Evolutionary conservation across 2,329 filamentous ascomycete genomes (phyloP).

Genomic region (Penicillium sp.): DNA sequence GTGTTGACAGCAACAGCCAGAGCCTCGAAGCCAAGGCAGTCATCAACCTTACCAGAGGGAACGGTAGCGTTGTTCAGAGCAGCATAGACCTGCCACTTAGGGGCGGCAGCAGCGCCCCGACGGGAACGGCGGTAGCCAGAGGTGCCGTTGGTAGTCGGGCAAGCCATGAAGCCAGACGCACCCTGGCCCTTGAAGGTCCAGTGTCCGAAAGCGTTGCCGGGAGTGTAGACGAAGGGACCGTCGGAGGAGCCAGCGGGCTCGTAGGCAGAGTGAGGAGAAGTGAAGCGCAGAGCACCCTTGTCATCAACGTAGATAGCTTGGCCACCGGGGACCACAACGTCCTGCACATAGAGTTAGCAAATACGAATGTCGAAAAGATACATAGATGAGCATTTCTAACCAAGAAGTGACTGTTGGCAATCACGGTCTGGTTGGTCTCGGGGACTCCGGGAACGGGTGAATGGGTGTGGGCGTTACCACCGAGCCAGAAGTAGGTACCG

Average conservation of each 20-base stretch:
- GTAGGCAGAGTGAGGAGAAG: constrained; percentile 52
- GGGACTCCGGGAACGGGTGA: constrained; percentile 43
- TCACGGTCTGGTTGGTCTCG: constrained; percentile 46
- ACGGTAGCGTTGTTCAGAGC: constrained; percentile 36
- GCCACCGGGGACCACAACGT: constrained; percentile 58
- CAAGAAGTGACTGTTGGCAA: constrained; percentile 38
- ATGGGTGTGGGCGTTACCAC: constrained; percentile 45
- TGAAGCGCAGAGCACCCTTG: constrained; percentile 55
- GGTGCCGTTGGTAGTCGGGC: constrained; percentile 27
- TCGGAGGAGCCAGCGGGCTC: constrained; percentile 50
- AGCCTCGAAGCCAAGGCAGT: constrained; percentile 39
- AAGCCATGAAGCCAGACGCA: constrained; percentile 42
- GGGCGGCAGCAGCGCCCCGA: constrained; percentile 9
- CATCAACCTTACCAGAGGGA: constrained; percentile 34
- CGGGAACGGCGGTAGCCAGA: constrained; percentile 2
- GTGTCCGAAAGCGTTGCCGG: constrained; percentile 21
- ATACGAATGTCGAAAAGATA: background rate
- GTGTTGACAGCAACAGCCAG: constrained; percentile 25
- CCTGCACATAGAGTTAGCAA: constrained; percentile 28
- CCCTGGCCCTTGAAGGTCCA: constrained; percentile 32
- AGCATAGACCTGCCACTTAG: constrained; percentile 40
- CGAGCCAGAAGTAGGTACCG: constrained; percentile 49
- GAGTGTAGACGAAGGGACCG: constrained; percentile 48
- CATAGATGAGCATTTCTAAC: constrained; percentile 19
- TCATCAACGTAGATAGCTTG: constrained; percentile 58